A percentile compares a stretch with the other conserved stretches of the same genome.
phyloP scores from a whole-genome alignment of 495 filamentous ascomycete genomes.

The Pseudoneurospora amorphoporcata region DNA sequence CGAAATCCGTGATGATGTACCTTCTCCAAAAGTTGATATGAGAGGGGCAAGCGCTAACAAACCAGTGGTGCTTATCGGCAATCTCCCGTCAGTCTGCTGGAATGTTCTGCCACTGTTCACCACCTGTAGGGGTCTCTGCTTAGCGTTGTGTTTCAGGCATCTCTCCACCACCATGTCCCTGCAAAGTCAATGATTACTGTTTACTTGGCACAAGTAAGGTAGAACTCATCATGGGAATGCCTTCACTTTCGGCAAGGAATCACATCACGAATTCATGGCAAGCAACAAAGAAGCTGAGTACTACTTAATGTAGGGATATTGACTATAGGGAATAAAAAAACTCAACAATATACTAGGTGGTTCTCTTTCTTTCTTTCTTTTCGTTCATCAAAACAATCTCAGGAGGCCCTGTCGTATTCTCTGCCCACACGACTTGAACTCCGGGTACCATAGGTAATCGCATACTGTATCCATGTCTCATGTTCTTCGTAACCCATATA shows the following conservation, averaged over 20 bases:
- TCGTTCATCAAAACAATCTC: background rate
- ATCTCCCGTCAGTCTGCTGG: background rate
- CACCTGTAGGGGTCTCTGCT: background rate
- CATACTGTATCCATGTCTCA: background rate
- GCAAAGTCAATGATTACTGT: too few species aligned
- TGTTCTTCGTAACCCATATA: background rate
- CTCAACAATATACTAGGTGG: background rate
- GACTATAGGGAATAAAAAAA: background rate
- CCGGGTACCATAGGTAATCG: background rate
- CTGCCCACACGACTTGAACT: background rate
- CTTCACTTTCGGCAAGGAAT: background rate
- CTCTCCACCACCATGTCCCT: background rate
- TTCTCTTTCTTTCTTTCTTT: background rate
- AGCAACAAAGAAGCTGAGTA: background rate
- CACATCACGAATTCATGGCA: background rate
- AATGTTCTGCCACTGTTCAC: constrained; percentile 6
- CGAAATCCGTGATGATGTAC: background rate
- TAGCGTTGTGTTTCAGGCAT: background rate
- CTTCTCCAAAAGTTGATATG: background rate
- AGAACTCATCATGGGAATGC: background rate
- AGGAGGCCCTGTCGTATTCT: background rate
- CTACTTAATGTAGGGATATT: background rate
- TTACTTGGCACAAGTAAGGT: too few species aligned
- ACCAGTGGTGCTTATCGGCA: background rate
- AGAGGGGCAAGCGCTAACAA: background rate